Percentiles rank a stretch among this genome's conserved stretches.
These are phyloP conservation scores for Aspergillus wentii DNA, from an alignment of 495 filamentous ascomycete species.

Conservation along the genomic window DNA sequence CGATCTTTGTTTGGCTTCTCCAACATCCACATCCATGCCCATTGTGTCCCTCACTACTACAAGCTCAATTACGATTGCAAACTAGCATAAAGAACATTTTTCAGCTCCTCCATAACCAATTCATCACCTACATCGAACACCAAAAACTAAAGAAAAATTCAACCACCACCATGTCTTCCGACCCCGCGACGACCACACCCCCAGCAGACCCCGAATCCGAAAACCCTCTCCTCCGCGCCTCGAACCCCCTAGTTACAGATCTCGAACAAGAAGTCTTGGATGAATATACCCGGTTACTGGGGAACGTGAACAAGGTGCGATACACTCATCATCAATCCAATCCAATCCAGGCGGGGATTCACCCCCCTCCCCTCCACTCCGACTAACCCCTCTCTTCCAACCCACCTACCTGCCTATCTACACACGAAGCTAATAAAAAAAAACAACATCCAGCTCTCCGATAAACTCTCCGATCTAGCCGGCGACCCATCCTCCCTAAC, in stretches of 20 bases:
- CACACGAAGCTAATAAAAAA: background rate
- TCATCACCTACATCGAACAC: too few relatives aligned
- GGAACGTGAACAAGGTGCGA: constrained; percentile 84
- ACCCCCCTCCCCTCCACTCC: background rate
- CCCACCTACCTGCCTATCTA: background rate
- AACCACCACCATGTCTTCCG: too few relatives aligned
- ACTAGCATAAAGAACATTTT: too few relatives aligned
- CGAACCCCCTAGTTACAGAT: constrained; percentile 48
- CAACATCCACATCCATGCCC: too few relatives aligned
- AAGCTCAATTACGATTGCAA: too few relatives aligned
- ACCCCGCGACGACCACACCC: too few relatives aligned
- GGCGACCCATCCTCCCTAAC: constrained; percentile 29
- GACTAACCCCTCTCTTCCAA: background rate
- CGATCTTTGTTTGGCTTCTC: too few relatives aligned
- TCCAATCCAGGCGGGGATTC: background rate
- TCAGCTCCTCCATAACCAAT: too few relatives aligned
- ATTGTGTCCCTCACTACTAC: too few relatives aligned
- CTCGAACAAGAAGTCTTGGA: constrained; percentile 93
- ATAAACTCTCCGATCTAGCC: constrained; percentile 32
- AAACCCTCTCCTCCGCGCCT: constrained; percentile 37
- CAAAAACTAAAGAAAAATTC: too few relatives aligned
- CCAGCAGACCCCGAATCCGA: constrained; percentile 9
- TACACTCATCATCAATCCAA: constrained; percentile 2
- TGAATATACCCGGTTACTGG: constrained; percentile 80
- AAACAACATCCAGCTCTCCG: too few relatives aligned